Percentiles rank a stretch among this genome's conserved stretches.
phyloP scores from a whole-genome alignment of 768 basidiomycete species.

The Pulveroboletus sp. region DNA sequence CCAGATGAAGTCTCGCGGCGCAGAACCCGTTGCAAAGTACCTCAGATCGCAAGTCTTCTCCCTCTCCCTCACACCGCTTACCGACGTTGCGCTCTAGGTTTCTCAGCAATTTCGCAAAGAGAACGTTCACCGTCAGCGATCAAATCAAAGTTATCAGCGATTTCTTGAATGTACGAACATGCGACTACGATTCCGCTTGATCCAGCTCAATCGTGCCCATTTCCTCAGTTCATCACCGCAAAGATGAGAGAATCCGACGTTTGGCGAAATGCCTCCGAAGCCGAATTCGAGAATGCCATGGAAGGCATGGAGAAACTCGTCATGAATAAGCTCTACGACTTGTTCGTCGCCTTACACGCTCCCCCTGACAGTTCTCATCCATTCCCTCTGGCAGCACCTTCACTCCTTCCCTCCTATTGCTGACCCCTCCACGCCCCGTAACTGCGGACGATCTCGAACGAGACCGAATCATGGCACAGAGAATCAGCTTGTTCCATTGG shows the following conservation, averaged over 20 bases:
- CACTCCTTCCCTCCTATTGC: constrained; percentile 72
- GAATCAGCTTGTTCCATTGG: constrained; percentile 91
- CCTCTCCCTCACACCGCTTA: background rate
- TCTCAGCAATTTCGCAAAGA: constrained; percentile 87
- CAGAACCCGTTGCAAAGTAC: constrained; percentile 93
- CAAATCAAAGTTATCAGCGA: constrained; percentile 95
- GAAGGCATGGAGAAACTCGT: constrained; percentile 99
- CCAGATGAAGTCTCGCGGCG: constrained; percentile 83
- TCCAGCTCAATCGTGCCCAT: constrained; percentile 11
- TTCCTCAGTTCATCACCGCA: constrained; percentile 73
- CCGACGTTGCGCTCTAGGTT: constrained; percentile 51
- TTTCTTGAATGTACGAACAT: constrained; percentile 63
- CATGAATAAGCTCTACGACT: constrained; percentile 96
- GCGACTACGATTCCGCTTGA: background rate
- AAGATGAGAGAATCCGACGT: constrained; percentile 84
- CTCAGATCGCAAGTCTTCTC: constrained; percentile 74
- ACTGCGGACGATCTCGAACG: constrained; percentile 96
- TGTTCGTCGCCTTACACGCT: constrained; percentile 50
- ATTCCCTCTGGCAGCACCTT: constrained; percentile 62
- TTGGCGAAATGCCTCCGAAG: constrained; percentile 73
- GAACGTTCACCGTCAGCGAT: constrained; percentile 86
- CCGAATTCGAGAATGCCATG: constrained; percentile 93
- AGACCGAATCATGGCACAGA: constrained; percentile 84
- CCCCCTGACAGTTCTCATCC: constrained; percentile 1
- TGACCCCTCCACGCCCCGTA: constrained; percentile 65